Evolutionary conservation across 345 rosid species (phyloP).

Genomic region (Citrus trifoliata): DNA sequence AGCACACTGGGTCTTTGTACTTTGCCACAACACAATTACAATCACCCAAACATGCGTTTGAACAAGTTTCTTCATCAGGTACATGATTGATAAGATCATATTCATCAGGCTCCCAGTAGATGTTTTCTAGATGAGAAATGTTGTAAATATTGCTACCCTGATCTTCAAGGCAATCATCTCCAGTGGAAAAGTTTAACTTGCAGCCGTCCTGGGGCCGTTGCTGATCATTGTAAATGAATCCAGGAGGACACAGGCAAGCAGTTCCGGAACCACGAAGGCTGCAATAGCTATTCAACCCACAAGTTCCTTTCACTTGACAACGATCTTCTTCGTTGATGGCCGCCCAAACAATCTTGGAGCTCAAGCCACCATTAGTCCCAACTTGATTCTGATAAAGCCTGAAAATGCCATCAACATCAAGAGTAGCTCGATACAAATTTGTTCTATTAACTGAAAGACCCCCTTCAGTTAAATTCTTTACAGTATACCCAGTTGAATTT

Average conservation of each 20-base stretch:
- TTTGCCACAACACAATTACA: neutral
- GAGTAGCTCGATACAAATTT: too few relatives aligned
- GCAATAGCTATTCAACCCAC: neutral
- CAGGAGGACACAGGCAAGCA: constrained; percentile 2
- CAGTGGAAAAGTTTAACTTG: neutral
- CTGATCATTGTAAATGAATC: neutral
- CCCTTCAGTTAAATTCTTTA: too few relatives aligned
- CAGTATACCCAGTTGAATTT: neutral
- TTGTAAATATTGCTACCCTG: neutral
- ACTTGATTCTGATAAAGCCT: too few relatives aligned
- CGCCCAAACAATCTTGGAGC: neutral
- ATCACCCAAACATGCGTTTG: neutral
- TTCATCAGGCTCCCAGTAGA: neutral
- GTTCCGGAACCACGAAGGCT: neutral
- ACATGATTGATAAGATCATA: neutral
- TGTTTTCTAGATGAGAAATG: neutral
- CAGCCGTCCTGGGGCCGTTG: neutral
- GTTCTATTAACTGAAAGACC: too few relatives aligned
- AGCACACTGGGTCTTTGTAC: neutral
- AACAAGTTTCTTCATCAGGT: neutral
- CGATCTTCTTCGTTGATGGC: neutral
- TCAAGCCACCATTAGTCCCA: too few relatives aligned
- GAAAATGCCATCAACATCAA: too few relatives aligned
- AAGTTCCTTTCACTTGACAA: neutral
- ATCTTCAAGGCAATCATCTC: neutral